Evolutionary conservation across 2,329 filamentous ascomycete genomes (phyloP).

Genomic region (Xylaria polymorpha): DNA sequence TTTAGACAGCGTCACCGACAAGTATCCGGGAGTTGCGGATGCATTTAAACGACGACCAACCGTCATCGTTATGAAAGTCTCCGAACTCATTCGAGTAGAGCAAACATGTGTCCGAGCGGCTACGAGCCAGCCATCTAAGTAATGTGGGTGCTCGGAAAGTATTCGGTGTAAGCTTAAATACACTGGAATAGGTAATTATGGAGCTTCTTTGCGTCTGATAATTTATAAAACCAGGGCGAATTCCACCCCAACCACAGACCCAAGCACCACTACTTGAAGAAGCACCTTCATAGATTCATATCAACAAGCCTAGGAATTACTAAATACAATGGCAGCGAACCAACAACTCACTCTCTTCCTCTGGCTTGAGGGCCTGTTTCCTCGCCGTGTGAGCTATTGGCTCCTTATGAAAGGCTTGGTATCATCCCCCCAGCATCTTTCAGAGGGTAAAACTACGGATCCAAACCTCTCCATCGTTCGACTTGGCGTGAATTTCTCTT

Average conservation of each 20-base stretch:
- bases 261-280: neutral
- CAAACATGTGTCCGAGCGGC: conserved; percentile 3
- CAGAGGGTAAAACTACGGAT: conserved; percentile 32
- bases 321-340: conserved; percentile 2
- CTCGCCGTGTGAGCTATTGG: conserved; percentile 42
- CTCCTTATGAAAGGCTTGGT: conserved; percentile 42
- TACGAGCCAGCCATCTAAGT: neutral
- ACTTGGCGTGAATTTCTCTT: conserved; percentile 18
- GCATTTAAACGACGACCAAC: neutral
- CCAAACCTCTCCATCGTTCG: conserved; percentile 35
- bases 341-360: conserved; percentile 41
- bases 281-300: neutral
- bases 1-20: neutral
- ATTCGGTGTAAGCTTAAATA: neutral
- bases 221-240: neutral
- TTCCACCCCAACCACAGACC: neutral
- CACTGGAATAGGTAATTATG: neutral
- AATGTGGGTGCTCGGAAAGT: neutral
- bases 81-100: neutral
- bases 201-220: neutral
- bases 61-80: neutral
- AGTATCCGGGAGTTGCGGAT: neutral
- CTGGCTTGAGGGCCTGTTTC: conserved; percentile 41
- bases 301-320: neutral
- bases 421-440: conserved; percentile 31